Evolutionary conservation across 2,329 filamentous ascomycete genomes (phyloP), one percentile per base, ranked within the genome.

Genomic region (Ceratocystis lukuohia): DNA sequence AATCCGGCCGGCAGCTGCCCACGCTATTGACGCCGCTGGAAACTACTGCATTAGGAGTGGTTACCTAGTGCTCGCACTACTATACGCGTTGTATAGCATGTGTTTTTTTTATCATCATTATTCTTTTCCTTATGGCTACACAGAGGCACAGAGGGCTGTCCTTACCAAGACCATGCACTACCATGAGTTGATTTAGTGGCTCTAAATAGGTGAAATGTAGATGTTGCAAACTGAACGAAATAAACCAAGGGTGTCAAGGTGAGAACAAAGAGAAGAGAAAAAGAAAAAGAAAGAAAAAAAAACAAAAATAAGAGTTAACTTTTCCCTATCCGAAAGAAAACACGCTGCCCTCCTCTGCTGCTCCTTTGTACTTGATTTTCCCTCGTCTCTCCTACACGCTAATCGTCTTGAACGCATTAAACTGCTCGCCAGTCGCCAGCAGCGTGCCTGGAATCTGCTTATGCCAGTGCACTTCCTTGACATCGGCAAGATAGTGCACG

Each of bases 391-490:
- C 25, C 37, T 81, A 92, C 66, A 92, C 88, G 74, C 87, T 91
- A 73, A 93, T 93, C 1, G 89, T 92, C 75, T 88, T 86, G 77
- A 92, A 89, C 62, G 91, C 85, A 73, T 88, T 89, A 76, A 99
- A 96, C 76, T 87, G 87, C 72, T 91, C 88, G 8, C 94, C 94
- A 0, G 94, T 99, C 1, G 91, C 91, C 77, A 97, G 87, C 69
- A 97, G 78, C 44, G 86, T 86, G 37, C 94, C 94, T 0, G 91
- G 89, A 74, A 97, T 96, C 79, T 99, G 94, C 44, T 88, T 89
- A 78, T 97, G 93, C 93, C 94, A 99, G 78, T 99, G 94, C 46
- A 92, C 79, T 77, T 99, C 94, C 83, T 96, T 97, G 66, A 91
- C 91, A 71, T 90, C 87, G 72, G 95, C 88, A 79, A 95, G 91